Evolutionary conservation across 352 stramenopile species (phyloP), one percentile per base, ranked within the genome.

Genomic region (Pythium sukuiense): DNA sequence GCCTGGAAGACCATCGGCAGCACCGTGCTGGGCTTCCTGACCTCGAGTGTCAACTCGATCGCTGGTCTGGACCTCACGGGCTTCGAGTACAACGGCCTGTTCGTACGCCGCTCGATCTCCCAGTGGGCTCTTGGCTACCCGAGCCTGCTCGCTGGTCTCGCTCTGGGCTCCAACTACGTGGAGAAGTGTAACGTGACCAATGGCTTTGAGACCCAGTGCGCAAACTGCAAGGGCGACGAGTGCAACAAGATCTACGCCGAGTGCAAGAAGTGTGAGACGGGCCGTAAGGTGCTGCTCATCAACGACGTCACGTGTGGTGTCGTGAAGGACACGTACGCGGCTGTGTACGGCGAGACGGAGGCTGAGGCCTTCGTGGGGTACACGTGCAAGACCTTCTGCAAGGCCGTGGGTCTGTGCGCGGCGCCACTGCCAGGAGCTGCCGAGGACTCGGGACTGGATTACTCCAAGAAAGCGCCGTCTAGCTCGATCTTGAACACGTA

Each of bases 1-100:
- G 85, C 85, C 35, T 88, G 87, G 82, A 87, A 86, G 71, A 80
- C 69, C 41, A 72, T 90, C 7, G 73, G 72, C 27, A 61, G 56
- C 37, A 76, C 74, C 20, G 80, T 89, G 52, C 18, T 88, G 13
- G 65, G 30, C 13, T 87, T 90, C 63, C 59, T 90, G 0, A 53
- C 56, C 0, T 45, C 7, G 0, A 74, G 77, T 0, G 70, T 71
- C 5, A 49, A 59, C 18, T 66, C 67, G 29, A 77, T 93, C 41
- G 61, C 48, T n/a, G 64, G 72, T 30, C 52, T 93, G 37, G 72
- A 81, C 11, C 68, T 90, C 56, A 66, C 70, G 18, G 83, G 81
- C 33, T 93, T 93, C 50, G 82, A 76, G 27, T 91, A 89, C 70
- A 93, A 93, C 67, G 85, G 85, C 0, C 50, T 93, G 13, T 90